Percentiles rank a stretch among this genome's conserved stretches.
Conservation (phyloP, 2,329 filamentous ascomycete genomes). For the Incumbomyces delicatus region DNA sequence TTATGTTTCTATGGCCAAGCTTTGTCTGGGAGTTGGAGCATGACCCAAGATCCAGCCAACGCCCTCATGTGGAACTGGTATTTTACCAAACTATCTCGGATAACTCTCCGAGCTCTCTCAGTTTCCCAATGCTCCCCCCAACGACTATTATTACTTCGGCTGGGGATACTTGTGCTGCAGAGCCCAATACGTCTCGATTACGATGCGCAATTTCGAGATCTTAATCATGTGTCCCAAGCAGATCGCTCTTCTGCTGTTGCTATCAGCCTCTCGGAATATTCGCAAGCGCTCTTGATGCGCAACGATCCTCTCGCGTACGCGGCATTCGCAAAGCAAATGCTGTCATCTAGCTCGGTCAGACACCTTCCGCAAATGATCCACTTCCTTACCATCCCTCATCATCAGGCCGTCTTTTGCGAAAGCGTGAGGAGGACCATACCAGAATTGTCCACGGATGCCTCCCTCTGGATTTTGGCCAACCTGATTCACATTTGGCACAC, state of each 20-base stretch:
- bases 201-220: conserved; percentile 2
- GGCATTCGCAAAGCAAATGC: neutral
- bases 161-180: neutral
- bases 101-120: conserved; percentile 26
- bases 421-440: neutral
- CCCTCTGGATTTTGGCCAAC: conserved; percentile 5
- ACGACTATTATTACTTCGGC: conserved; percentile 34
- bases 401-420: conserved; percentile 1
- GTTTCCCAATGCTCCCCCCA: conserved; percentile 36
- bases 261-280: neutral
- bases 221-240: neutral
- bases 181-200: conserved; percentile 2
- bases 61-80: conserved; percentile 33
- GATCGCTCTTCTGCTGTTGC: neutral
- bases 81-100: conserved; percentile 46
- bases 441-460: neutral
- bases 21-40: conserved; percentile 18
- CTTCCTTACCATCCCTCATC: neutral
- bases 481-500: neutral
- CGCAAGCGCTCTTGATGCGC: conserved; percentile 1
- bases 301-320: neutral
- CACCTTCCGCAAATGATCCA: neutral
- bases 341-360: neutral
- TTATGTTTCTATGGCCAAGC: conserved; percentile 33
- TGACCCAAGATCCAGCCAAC: conserved; percentile 26